Base-by-base conservation (phyloP, 2,329 filamentous ascomycete genomes). In the Fulvia fulva region DNA sequence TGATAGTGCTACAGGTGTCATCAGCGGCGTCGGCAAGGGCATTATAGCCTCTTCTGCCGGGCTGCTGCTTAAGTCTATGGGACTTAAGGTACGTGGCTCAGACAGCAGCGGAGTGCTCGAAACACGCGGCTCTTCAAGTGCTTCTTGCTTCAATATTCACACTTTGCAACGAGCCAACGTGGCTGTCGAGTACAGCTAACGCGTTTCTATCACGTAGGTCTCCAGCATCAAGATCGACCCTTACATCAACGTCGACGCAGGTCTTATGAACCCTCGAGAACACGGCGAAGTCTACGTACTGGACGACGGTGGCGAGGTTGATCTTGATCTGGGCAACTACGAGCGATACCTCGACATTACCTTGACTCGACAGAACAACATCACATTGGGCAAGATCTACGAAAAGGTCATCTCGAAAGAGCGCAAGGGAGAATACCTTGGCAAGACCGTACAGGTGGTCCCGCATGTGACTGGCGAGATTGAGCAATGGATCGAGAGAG, bases 341-440 rank as follows among this genome's bases (percentile, higher is more conserved):
- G 87, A 90, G 73, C 83, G 87, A 45, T 96, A 96, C 72, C 86
- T 96, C 55, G 87, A 87, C 70, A 87, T 93, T 64, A 89, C 87
- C 56, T 81, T 97, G 61, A 90, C 86, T 8, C 82, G 87, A 61
- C 91, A 96, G 67, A 91, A 93, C 80, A 97, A 97, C 76, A 96
- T 99, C 76, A 99, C 94, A 3, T 96, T 93, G 5, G 94, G 94
- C 71, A 97, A 97, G 80, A 91, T 97, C 67, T 97, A 97, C 77
- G 83, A 90, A 70, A 85, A 89, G 68, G 92, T 97, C 55, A 91
- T 96, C 68, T 85, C 91, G 70, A 85, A 84, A 61, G 86, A 88
- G 75, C 79, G 86, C 64, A 77, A 78, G 62, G 86, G 86, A 56
- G 87, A 94, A 72, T 97, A 96, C 69, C 83, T 97, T 12, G 93